A percentile compares a stretch with the other conserved stretches of the same genome.
Evolutionary conservation across 1,139 yeast species (phyloP).

Genomic region (Candida freyschussii): DNA sequence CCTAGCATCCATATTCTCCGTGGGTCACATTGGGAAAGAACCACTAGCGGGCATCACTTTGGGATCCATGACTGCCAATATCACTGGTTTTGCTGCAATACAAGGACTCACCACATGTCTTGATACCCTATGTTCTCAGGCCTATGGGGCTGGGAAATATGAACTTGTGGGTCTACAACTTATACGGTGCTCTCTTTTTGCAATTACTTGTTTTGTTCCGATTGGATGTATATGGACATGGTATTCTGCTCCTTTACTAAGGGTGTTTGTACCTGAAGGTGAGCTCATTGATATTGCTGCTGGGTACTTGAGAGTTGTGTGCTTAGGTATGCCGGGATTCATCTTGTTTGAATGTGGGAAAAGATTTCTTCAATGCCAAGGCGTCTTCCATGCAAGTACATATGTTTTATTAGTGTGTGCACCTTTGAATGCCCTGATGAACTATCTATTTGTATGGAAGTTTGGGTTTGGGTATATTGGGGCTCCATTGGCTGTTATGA

Average conservation of each 20-base stretch:
- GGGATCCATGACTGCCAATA: slow-evolving; percentile 35
- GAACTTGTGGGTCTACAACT: slow-evolving; percentile 39
- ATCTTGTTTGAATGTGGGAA: slow-evolving; percentile 40
- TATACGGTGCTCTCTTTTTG: slow-evolving; percentile 40
- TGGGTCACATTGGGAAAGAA: slow-evolving; percentile 44
- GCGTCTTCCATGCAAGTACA: slow-evolving; percentile 38
- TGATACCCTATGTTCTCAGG: slow-evolving; percentile 51
- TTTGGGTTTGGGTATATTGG: slow-evolving; percentile 33
- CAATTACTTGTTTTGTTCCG: slow-evolving; percentile 32
- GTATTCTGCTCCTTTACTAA: slow-evolving; percentile 12
- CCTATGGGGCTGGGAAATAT: slow-evolving; percentile 40
- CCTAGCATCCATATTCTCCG: slow-evolving; percentile 44
- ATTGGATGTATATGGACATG: slow-evolving; percentile 33
- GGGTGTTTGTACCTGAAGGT: slow-evolving; percentile 19
- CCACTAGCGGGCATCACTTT: slow-evolving; percentile 47
- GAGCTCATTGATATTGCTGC: slow-evolving; percentile 29
- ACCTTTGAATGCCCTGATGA: slow-evolving; percentile 32
- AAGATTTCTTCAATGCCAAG: slow-evolving; percentile 38
- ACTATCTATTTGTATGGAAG: slow-evolving; percentile 30
- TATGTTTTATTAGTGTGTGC: slow-evolving; percentile 33
- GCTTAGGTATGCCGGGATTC: slow-evolving; percentile 37
- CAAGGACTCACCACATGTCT: slow-evolving; percentile 51
- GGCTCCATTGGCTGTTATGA: slow-evolving; percentile 35
- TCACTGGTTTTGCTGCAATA: slow-evolving; percentile 45
- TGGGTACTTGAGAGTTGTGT: slow-evolving; percentile 30